These are phyloP conservation scores for Penicillium expansum DNA, from an alignment of 2,329 filamentous ascomycete species.

Conservation along the genomic window DNA sequence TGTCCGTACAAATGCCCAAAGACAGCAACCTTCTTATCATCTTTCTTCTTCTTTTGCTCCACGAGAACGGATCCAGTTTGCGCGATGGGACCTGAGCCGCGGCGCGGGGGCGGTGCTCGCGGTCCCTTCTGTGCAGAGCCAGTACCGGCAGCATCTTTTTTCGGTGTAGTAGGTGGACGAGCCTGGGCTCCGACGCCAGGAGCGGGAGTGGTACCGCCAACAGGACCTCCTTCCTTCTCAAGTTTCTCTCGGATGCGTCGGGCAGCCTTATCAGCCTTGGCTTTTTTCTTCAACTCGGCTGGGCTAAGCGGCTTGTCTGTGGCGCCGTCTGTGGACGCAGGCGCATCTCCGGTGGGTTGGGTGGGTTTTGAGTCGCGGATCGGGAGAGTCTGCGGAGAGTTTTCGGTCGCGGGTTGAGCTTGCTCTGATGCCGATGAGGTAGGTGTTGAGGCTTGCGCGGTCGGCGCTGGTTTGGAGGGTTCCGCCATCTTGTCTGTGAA, in stretches of 20 bases:
- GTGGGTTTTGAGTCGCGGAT: slow-evolving; percentile 26
- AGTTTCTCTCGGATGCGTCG: slow-evolving; percentile 70
- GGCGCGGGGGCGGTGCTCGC: slow-evolving; percentile 31
- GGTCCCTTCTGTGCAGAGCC: slow-evolving; percentile 32
- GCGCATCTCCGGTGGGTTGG: slow-evolving; percentile 23
- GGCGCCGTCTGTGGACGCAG: slow-evolving; percentile 21
- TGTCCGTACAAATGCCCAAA: slow-evolving; percentile 82
- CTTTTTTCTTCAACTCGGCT: slow-evolving; percentile 82
- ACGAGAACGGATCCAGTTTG: slow-evolving; percentile 36
- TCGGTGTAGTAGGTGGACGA: slow-evolving; percentile 25
- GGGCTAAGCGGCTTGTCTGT: slow-evolving; percentile 38
- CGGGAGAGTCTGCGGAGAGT: slow-evolving; percentile 21
- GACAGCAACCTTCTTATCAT: slow-evolving; percentile 66
- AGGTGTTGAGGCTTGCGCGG: slow-evolving; percentile 15
- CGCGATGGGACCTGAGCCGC: slow-evolving; percentile 31
- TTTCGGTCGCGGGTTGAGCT: slow-evolving; percentile 20
- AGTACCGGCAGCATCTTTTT: slow-evolving; percentile 32
- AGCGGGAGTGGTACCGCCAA: slow-evolving; percentile 37
- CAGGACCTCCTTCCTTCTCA: slow-evolving; percentile 47
- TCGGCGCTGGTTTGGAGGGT: slow-evolving; percentile 23
- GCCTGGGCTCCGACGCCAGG: slow-evolving; percentile 31
- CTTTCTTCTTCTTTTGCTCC: slow-evolving; percentile 54
- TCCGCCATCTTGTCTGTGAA: slow-evolving; percentile 28
- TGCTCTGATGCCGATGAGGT: slow-evolving; percentile 14
- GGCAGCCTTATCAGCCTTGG: slow-evolving; percentile 88